These are phyloP conservation scores for Paramecium sexaurelia DNA, from an alignment of 73 alveolate species.

Conservation along the genomic window DNA sequence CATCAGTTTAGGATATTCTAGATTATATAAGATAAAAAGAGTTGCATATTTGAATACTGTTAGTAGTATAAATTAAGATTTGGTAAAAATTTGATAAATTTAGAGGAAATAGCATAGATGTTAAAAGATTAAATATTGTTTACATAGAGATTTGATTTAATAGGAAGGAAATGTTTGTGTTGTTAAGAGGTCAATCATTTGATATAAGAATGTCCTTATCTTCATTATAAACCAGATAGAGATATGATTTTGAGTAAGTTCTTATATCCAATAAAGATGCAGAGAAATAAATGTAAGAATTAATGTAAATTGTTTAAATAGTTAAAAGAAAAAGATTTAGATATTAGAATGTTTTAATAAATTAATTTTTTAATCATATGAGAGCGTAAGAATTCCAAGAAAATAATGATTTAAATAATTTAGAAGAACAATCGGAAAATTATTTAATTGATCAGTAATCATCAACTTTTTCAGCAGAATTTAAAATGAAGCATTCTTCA, in stretches of 20 bases:
- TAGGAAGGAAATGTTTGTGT: background rate
- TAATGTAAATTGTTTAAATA: background rate
- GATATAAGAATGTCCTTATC: background rate
- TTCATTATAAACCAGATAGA: background rate
- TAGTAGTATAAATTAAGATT: background rate
- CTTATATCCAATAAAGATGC: background rate
- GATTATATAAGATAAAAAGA: background rate
- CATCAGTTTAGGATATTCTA: background rate
- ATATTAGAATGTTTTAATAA: background rate
- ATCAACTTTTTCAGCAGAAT: background rate
- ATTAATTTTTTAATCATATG: background rate
- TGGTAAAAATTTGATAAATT: background rate
- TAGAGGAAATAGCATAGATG: background rate
- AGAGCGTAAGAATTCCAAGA: background rate
- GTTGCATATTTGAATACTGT: background rate
- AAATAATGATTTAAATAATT: background rate
- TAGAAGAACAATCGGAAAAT: background rate
- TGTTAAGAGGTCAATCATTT: constrained; percentile 10
- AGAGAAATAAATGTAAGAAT: background rate
- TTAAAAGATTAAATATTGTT: background rate
- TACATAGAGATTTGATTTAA: background rate
- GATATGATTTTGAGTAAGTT: background rate
- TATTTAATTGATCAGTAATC: background rate
- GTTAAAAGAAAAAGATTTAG: background rate
- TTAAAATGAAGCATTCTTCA: background rate